These are phyloP conservation scores for Ceratocystis colombiana DNA, from an alignment of 2,329 filamentous ascomycete species.

Conservation along the genomic window DNA sequence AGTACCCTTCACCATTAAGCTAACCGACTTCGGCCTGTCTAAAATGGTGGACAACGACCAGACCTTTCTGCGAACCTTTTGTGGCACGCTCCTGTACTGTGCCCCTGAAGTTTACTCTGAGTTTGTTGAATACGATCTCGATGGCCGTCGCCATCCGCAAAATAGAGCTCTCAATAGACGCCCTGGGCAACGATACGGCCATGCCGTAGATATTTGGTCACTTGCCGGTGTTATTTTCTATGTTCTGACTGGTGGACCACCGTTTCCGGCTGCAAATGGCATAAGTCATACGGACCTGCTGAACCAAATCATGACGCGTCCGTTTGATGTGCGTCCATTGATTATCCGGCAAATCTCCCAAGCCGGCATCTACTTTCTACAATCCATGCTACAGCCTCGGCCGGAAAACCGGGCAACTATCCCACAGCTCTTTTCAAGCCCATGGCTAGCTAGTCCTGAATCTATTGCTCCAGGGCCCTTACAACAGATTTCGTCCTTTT, in stretches of 20 bases:
- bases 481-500: conserved; percentile 33
- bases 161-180: conserved; percentile 33
- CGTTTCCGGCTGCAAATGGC: conserved; percentile 68
- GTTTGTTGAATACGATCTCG: conserved; percentile 57
- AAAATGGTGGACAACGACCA: conserved; percentile 86
- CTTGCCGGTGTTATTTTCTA: conserved; percentile 87
- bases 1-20: conserved; percentile 69
- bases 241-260: conserved; percentile 65
- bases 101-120: conserved; percentile 91
- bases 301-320: conserved; percentile 71
- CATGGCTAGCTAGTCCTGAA: conserved; percentile 52
- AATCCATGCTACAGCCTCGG: conserved; percentile 69
- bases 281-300: conserved; percentile 70
- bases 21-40: conserved; percentile 93
- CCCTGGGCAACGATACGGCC: conserved; percentile 62
- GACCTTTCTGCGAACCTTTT: conserved; percentile 92
- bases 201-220: conserved; percentile 94
- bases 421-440: conserved; percentile 55
- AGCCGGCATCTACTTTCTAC: conserved; percentile 62
- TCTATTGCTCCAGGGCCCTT: conserved; percentile 28
- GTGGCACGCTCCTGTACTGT: conserved; percentile 89
- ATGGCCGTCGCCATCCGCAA: conserved; percentile 51
- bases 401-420: conserved; percentile 69
- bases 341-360: conserved; percentile 49
- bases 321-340: conserved; percentile 57